Percentiles rank a stretch among this genome's conserved stretches.
phyloP scores from a whole-genome alignment of 2,329 filamentous ascomycete species.

The Ophiostoma sp. region DNA sequence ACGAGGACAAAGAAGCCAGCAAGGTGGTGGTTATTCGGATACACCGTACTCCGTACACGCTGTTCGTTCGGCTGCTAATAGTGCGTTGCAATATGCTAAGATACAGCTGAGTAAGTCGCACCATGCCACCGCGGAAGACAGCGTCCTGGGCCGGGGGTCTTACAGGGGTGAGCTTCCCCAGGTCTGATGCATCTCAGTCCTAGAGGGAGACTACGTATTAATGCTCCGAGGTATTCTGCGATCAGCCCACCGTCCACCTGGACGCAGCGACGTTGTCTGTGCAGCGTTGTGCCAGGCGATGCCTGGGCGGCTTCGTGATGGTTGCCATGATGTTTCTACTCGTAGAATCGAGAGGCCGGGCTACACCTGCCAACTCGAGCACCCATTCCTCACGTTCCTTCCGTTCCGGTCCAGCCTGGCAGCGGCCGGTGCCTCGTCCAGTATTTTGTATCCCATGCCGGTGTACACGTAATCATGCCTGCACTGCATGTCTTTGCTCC shows the following conservation, averaged over 20 bases:
- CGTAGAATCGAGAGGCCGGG: background rate
- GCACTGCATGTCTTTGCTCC: background rate
- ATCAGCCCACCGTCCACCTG: background rate
- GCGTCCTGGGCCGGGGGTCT: background rate
- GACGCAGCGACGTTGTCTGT: background rate
- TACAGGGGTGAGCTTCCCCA: background rate
- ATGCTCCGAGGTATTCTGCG: background rate
- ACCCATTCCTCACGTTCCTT: background rate
- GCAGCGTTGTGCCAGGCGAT: too few species aligned
- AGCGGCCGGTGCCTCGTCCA: background rate
- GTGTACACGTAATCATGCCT: background rate
- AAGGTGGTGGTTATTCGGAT: background rate
- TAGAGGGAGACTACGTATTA: background rate
- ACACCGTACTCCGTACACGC: too few species aligned
- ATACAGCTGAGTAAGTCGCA: background rate
- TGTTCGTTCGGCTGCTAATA: background rate
- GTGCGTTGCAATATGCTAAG: too few species aligned
- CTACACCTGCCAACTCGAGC: background rate
- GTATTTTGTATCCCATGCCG: background rate
- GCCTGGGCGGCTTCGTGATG: too few species aligned
- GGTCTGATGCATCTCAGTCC: background rate
- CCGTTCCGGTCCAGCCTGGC: conserved; percentile 1
- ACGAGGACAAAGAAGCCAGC: background rate
- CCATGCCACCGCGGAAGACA: background rate
- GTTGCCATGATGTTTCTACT: background rate